Evolutionary conservation across 371 early-diverging fungal species (phyloP), one percentile per base, ranked within the genome.

Genomic region (Mucor velutinosus): DNA sequence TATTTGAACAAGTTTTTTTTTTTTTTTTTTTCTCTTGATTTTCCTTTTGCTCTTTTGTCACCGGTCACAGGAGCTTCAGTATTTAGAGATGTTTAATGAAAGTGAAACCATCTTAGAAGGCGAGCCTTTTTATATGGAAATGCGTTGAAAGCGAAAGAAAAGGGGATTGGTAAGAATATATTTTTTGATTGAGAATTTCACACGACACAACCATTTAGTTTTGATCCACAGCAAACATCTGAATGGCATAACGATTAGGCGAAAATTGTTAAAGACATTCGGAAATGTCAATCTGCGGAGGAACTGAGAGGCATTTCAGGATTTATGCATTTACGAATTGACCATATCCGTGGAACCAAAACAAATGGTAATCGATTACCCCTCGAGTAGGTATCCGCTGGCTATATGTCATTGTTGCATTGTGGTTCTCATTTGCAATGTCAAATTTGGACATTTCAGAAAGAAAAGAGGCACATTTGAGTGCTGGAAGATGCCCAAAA

Each of bases 231-330:
- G 23, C 14, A 27, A 27, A 53, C 23, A 15, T 23, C 14, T 23
- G 23, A 53, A 51, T 51, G 53, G 53, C 23, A 53, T 53, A 53
- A 53, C 53, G 27, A 53, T 53, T 53, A 53, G 53, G 53, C 53
- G 53, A 53, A 25, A 53, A 27, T 17, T 53, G 53, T 12, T 51
- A 11, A 25, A 27, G 23, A 14, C 25, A 11, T 53, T 53, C 53
- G 25, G 53, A 25, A 53, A 53, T 4, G 53, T 21, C 25, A 51
- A 10, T 51, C 17, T 53, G 53, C 27, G 53, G 53, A 23, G 53
- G 15, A 14, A 12, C 2, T 3, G 27, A 15, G 27, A 27, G 27
- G 6, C 41, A 27, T 35, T 35, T 7, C 27, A 53, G 27, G 23
- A 27, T 25, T 53, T 7, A 53, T 53, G 53, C 51, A 51, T 2